Evolutionary conservation across 129 eudicot genomes (phyloP).

Genomic region (Ambrosia artemisiifolia): DNA sequence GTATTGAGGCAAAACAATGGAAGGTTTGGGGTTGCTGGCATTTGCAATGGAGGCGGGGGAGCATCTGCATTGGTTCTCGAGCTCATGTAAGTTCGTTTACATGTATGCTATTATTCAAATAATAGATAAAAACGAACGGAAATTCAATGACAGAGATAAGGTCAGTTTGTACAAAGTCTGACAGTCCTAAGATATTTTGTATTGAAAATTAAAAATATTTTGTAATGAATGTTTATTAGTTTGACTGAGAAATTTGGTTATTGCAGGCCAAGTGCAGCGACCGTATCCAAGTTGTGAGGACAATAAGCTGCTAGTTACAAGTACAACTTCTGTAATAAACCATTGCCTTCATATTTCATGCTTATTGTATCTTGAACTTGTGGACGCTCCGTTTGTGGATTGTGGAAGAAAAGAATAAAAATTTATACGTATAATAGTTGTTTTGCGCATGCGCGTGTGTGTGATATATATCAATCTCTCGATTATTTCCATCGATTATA

Average conservation of each 20-base stretch:
- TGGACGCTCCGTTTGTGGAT: background rate
- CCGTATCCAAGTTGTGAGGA: conserved; percentile 45
- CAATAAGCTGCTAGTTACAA: conserved; percentile 10
- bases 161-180: no score
- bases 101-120: background rate
- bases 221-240: conserved; percentile 17
- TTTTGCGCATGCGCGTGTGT: background rate
- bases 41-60: conserved; percentile 99
- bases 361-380: background rate
- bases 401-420: no score
- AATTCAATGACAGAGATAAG: no score
- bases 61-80: conserved; percentile 94
- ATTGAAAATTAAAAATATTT: no score
- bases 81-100: conserved; percentile 53
- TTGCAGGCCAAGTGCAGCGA: conserved; percentile 57
- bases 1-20: conserved; percentile 70
- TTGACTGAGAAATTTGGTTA: background rate
- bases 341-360: background rate
- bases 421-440: no score
- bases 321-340: conserved; percentile 6
- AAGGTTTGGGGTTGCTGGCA: conserved; percentile 81
- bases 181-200: no score
- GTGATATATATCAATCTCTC: no score
- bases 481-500: background rate
- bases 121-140: background rate